A percentile compares a stretch with the other conserved stretches of the same genome.
These are phyloP conservation scores for Dictyostelium discoideum DNA, from an alignment of 78 protist genomes.

Conservation along the genomic window DNA sequence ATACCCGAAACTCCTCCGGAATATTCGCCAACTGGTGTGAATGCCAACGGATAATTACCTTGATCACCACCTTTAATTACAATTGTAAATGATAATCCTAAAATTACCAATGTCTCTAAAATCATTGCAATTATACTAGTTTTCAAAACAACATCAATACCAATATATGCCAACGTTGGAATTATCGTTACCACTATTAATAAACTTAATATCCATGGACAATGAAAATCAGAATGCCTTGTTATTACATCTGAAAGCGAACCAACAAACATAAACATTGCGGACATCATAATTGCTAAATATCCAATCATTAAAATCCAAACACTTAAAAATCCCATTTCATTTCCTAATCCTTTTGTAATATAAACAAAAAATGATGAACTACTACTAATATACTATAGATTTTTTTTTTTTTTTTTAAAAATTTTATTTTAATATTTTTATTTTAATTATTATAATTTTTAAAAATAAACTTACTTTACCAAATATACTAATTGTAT, in stretches of 20 bases:
- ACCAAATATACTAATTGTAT: conserved; percentile 44
- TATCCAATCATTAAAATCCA: conserved; percentile 37
- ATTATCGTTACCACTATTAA: background rate
- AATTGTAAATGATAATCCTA: conserved; percentile 9
- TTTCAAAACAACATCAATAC: conserved; percentile 38
- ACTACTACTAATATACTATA: background rate
- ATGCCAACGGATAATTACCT: conserved; percentile 60
- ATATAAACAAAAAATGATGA: conserved; percentile 38
- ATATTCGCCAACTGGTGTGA: conserved; percentile 46
- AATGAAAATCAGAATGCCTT: background rate
- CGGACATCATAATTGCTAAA: background rate
- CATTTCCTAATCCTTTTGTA: conserved; percentile 13
- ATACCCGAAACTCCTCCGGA: conserved; percentile 10
- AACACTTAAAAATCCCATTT: conserved; percentile 30
- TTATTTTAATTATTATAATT: no score
- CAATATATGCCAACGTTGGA: conserved; percentile 33
- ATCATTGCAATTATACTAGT: conserved; percentile 10
- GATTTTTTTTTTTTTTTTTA: no score
- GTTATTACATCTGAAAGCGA: background rate
- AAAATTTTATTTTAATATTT: no score
- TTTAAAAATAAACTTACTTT: background rate
- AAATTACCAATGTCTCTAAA: conserved; percentile 4
- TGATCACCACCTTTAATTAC: conserved; percentile 53
- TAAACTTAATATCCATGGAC: conserved; percentile 19
- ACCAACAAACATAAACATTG: no score